These are phyloP conservation scores for Leptomonas seymouri DNA, from an alignment of 208 protist species.

Conservation along the genomic window DNA sequence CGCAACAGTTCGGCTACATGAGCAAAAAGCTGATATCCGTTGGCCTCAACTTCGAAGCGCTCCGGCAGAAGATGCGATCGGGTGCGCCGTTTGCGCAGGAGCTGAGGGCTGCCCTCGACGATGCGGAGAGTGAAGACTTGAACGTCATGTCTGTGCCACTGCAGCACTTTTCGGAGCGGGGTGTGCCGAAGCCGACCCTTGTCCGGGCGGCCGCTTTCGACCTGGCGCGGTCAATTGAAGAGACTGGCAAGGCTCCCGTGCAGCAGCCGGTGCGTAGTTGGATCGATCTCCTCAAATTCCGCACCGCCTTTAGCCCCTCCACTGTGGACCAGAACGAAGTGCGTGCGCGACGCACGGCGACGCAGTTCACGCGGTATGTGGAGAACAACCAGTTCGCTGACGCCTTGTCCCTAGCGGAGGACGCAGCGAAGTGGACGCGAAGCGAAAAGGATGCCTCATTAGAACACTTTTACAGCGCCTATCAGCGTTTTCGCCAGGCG, in stretches of 20 bases:
- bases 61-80: slow-evolving; percentile 38
- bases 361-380: slow-evolving; percentile 56
- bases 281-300: slow-evolving; percentile 88
- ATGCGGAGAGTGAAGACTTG: slow-evolving; percentile 80
- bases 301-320: slow-evolving; percentile 71
- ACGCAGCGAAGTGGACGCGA: slow-evolving; percentile 42
- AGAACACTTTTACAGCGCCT: slow-evolving; percentile 51
- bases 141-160: slow-evolving; percentile 64
- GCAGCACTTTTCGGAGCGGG: slow-evolving; percentile 32
- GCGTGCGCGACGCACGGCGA: slow-evolving; percentile 43
- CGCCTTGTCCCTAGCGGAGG: slow-evolving; percentile 70
- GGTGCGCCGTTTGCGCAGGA: slow-evolving; percentile 68
- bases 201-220: slow-evolving; percentile 73
- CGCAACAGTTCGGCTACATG: slow-evolving; percentile 79
- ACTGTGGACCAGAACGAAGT: slow-evolving; percentile 56
- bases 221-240: slow-evolving; percentile 80
- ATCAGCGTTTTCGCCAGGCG: slow-evolving; percentile 52
- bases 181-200: slow-evolving; percentile 41
- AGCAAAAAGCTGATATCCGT: slow-evolving; percentile 90
- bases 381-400: slow-evolving; percentile 64
- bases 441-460: slow-evolving; percentile 40
- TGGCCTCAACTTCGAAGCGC: slow-evolving; percentile 73
- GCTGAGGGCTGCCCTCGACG: slow-evolving; percentile 60
- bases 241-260: slow-evolving; percentile 53
- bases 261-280: slow-evolving; percentile 69